Conservation (phyloP, 2,329 filamentous ascomycete genomes). For the Nannizzia gypsea region DNA sequence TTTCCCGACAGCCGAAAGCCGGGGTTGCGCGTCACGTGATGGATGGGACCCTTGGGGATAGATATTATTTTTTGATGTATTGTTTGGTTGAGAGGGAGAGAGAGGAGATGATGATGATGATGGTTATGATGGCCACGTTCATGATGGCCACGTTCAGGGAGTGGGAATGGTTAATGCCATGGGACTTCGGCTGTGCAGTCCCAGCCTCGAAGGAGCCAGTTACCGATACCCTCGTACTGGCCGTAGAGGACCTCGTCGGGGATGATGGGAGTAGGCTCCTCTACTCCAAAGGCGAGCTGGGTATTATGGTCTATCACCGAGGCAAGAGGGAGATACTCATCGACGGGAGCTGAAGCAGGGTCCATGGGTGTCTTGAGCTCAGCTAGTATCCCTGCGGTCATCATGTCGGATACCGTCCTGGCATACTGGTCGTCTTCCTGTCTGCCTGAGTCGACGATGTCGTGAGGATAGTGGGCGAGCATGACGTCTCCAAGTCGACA, state of each 20-base stretch:
- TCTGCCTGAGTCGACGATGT: constrained; percentile 10
- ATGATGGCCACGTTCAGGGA: too few species aligned
- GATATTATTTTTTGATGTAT: too few species aligned
- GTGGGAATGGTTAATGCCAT: constrained; percentile 6
- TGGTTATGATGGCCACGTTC: background rate
- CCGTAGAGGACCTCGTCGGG: constrained; percentile 16
- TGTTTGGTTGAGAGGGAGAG: too few species aligned
- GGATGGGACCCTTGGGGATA: background rate
- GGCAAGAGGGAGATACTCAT: constrained; percentile 18
- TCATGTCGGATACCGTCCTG: constrained; percentile 16
- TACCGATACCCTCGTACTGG: constrained; percentile 22
- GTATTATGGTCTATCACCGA: constrained; percentile 17
- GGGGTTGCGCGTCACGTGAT: background rate
- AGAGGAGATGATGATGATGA: background rate
- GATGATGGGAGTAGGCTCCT: constrained; percentile 11
- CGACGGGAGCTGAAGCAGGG: constrained; percentile 9
- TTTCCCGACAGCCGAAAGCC: constrained; percentile 4
- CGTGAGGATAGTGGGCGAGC: constrained; percentile 13
- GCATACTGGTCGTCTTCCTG: constrained; percentile 15
- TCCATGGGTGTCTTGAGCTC: constrained; percentile 16
- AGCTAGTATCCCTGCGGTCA: constrained; percentile 16
- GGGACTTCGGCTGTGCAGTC: constrained; percentile 22
- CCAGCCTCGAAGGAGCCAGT: constrained; percentile 21
- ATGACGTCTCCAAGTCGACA: constrained; percentile 20
- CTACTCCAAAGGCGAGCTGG: constrained; percentile 9